Base-by-base conservation (phyloP, 2,329 filamentous ascomycete genomes). In the Colletotrichum costaricense region DNA sequence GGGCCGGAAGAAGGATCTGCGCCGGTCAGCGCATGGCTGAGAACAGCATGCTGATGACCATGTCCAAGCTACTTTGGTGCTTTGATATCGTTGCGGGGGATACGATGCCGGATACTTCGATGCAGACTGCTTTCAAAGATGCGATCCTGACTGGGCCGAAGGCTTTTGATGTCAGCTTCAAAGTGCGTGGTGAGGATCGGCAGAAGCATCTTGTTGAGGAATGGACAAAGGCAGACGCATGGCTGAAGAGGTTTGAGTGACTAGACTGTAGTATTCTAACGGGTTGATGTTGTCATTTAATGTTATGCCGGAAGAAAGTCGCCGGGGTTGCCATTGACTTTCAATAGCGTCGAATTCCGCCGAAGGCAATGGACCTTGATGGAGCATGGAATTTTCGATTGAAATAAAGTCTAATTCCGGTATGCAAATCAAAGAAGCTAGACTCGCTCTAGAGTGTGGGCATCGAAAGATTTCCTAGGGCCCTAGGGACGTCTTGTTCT, bases 1-100 rank as follows among this genome's bases (percentile, higher is more conserved):
- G 86, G 0, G 83, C 82, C 12, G 87, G 87, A 0, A 80, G 87
- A 12, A 81, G 87, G 9, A 82, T 86, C 24, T 88, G 87, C 73
- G 81, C 83, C 5, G 87, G 87, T 0, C 84, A 87, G 35, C 83
- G 88, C 64, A 82, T 89, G 35, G 85, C 86, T 3, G 84, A 86
- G 76, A 83, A 84, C 33, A 85, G 81, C 46, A 75, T 88, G 57
- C 78, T 84, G 64, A 67, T 83, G 9, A 78, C 78, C 8, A 78
- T 84, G 62, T 78, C 84, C 3, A 83, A 84, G 68, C 66, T 85
- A 3, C 74, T 90, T 0, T 90, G 88, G 88, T 85, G 84, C 2
- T 87, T 88, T 65, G 79, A 84, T 6, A 78, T 84, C 63, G 73
- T 75, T n/a, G 73, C 78, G 2, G 76, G 75, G 11, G 69, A 69